Evolutionary conservation across 192 early-diverging fungal species (phyloP).

Genomic region (Podochytrium sp.): DNA sequence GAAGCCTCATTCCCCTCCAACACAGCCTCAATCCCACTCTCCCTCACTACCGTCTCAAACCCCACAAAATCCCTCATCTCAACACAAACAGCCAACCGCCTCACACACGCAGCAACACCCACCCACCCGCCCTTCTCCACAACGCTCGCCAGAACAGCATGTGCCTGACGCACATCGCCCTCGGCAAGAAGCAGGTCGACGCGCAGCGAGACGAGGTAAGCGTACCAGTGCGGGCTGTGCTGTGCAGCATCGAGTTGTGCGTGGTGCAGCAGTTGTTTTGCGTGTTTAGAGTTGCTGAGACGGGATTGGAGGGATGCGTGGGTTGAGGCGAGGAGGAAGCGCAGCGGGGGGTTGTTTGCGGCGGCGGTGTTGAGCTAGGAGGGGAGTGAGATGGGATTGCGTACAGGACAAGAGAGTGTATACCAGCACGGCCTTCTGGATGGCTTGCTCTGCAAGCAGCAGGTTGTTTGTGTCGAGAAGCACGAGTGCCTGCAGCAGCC

Average conservation of each 20-base stretch:
- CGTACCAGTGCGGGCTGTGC: background rate
- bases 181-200: constrained; percentile 1
- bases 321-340: background rate
- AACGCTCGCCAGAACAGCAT: background rate
- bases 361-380: background rate
- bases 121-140: too few relatives aligned
- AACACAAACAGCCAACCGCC: too few relatives aligned
- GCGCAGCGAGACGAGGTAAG: background rate
- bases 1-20: background rate
- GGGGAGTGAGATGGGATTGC: background rate
- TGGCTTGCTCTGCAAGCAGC: background rate
- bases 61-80: too few relatives aligned
- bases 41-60: too few relatives aligned
- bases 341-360: background rate
- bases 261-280: background rate
- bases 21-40: background rate
- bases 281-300: background rate
- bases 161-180: background rate
- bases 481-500: background rate
- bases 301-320: background rate
- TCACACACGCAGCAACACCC: too few relatives aligned
- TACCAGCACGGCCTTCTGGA: constrained; percentile 7
- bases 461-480: background rate
- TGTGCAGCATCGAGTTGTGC: background rate
- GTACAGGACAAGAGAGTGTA: background rate